These are phyloP conservation scores for Talaromyces sp. DNA, from an alignment of 2,329 filamentous ascomycete genomes.

Conservation along the genomic window DNA sequence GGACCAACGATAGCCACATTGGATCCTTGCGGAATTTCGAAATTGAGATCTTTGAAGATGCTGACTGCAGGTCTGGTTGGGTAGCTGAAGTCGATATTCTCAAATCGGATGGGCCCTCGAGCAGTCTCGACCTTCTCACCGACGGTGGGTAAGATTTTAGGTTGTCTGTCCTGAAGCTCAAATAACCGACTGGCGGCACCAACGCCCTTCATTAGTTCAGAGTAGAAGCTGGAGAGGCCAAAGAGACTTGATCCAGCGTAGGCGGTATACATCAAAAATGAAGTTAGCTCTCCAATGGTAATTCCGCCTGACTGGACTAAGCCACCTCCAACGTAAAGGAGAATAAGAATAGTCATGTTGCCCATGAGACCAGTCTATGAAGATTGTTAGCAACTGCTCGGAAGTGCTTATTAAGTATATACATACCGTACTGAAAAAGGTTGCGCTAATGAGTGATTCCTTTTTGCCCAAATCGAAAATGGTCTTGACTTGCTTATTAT, in stretches of 20 bases:
- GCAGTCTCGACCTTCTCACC: constrained; percentile 75
- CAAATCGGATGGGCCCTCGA: constrained; percentile 82
- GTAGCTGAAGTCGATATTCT: constrained; percentile 81
- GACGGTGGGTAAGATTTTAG: constrained; percentile 80
- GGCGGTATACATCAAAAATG: constrained; percentile 97
- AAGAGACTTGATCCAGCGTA: constrained; percentile 83
- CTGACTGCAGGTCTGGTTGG: constrained; percentile 85
- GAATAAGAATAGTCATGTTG: constrained; percentile 89
- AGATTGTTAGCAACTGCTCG: not conserved
- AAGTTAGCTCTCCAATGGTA: constrained; percentile 85
- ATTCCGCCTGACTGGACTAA: constrained; percentile 85
- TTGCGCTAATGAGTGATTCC: constrained; percentile 83
- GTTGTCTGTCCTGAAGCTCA: constrained; percentile 85
- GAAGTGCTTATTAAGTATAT: not conserved
- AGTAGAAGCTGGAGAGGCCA: constrained; percentile 92
- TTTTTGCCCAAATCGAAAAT: constrained; percentile 85
- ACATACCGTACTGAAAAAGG: constrained; percentile 68
- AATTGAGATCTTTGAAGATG: constrained; percentile 85
- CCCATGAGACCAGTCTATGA: constrained; percentile 80
- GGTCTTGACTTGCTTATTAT: constrained; percentile 85
- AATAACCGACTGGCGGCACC: constrained; percentile 95
- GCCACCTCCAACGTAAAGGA: constrained; percentile 83
- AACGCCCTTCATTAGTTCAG: constrained; percentile 97
- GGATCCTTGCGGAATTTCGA: constrained; percentile 85
- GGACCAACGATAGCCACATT: constrained; percentile 97